phyloP scores from a whole-genome alignment of 805 yeast genomes.

The Saccharomycopsis microspora region DNA sequence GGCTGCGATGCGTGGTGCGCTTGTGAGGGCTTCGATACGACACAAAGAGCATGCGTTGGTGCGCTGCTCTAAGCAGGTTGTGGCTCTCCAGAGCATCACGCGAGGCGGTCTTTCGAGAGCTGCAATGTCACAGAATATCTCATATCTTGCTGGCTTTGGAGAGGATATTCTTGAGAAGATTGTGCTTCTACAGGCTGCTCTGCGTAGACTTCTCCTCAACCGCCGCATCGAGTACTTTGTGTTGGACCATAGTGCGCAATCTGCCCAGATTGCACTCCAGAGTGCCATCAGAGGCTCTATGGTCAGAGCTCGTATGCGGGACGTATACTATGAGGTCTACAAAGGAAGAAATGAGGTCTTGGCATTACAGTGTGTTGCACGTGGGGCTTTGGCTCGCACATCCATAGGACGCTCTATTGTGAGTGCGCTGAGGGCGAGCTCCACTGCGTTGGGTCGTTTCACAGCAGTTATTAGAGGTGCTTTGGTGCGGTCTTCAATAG shows the following conservation, averaged over 20 bases:
- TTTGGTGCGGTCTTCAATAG: slow-evolving; percentile 23
- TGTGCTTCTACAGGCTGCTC: background rate
- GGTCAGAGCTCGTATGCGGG: slow-evolving; percentile 17
- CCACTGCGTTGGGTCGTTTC: slow-evolving; percentile 17
- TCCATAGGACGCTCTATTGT: slow-evolving; percentile 30
- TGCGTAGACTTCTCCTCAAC: too few relatives aligned
- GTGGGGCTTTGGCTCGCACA: slow-evolving; percentile 35
- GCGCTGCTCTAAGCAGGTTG: background rate
- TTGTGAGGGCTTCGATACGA: slow-evolving; percentile 22
- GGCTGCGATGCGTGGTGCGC: slow-evolving; percentile 28
- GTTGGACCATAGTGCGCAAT: too few relatives aligned
- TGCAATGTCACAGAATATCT: too few relatives aligned
- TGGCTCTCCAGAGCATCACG: slow-evolving; percentile 5
- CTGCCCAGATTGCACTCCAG: slow-evolving; percentile 18
- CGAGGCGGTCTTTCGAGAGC: background rate
- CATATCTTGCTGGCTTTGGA: background rate
- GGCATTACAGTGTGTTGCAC: slow-evolving; percentile 31
- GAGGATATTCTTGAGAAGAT: background rate
- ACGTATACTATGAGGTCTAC: slow-evolving; percentile 6
- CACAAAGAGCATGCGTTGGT: slow-evolving; percentile 1
- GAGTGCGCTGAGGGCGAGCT: slow-evolving; percentile 27
- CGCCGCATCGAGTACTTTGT: too few relatives aligned
- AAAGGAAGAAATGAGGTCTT: slow-evolving; percentile 1
- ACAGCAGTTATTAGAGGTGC: slow-evolving; percentile 35
- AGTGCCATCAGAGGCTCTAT: slow-evolving; percentile 25